Conservation (phyloP, 192 early-diverging fungal species). For the Backusella westeae region DNA sequence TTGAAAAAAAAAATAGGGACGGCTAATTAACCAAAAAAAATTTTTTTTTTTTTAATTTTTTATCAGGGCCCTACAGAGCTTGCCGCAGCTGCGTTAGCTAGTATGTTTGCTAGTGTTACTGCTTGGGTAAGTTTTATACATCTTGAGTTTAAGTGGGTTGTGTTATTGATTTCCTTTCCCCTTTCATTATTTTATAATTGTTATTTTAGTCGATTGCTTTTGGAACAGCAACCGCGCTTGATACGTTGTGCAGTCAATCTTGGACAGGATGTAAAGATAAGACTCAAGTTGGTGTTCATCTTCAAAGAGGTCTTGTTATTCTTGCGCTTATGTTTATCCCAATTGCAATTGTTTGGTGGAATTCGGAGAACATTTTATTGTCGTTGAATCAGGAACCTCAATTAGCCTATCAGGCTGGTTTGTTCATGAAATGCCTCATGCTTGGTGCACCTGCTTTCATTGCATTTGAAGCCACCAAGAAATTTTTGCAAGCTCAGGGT, state of each 20-base stretch:
- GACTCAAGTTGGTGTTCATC: conserved; percentile 67
- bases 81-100: conserved; percentile 66
- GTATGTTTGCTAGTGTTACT: conserved; percentile 71
- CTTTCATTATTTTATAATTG: too few species aligned
- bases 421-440: conserved; percentile 68
- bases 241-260: conserved; percentile 74
- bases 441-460: conserved; percentile 75
- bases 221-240: conserved; percentile 70
- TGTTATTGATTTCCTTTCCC: too few species aligned
- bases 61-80: conserved; percentile 54
- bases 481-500: conserved; percentile 88
- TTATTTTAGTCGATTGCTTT: conserved; percentile 46
- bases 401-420: conserved; percentile 61
- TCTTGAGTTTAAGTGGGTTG: conserved; percentile 20
- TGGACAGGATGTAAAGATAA: conserved; percentile 67
- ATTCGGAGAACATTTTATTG: conserved; percentile 66
- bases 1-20: not conserved
- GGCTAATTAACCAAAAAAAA: not conserved
- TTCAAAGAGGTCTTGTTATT: conserved; percentile 81
- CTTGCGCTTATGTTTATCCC: conserved; percentile 66
- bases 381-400: conserved; percentile 72
- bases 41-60: conserved; percentile 13
- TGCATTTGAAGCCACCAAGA: conserved; percentile 81
- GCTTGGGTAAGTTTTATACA: conserved; percentile 42
- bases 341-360: conserved; percentile 69